phyloP scores from a whole-genome alignment of 139 green algal species.

The Coelastrella sp. region DNA sequence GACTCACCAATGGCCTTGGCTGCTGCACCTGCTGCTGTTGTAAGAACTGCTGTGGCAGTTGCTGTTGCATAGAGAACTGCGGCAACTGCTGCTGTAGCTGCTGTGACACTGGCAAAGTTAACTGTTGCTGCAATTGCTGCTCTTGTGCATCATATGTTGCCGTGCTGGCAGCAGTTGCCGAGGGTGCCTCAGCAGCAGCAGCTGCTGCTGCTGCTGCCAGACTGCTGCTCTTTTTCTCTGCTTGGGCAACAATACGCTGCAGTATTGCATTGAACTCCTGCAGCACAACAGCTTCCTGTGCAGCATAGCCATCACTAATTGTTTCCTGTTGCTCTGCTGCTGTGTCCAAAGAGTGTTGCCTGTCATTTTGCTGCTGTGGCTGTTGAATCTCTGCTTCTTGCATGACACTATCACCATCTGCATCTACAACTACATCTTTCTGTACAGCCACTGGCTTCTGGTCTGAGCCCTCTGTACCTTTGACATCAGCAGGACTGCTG shows the following conservation, averaged over 20 bases:
- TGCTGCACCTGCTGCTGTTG: constrained; percentile 14
- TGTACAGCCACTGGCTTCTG: background rate
- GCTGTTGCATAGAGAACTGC: constrained; percentile 5
- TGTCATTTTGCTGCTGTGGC: background rate
- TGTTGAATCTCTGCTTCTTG: background rate
- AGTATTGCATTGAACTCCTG: constrained; percentile 59
- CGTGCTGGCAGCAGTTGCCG: background rate
- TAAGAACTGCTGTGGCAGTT: background rate
- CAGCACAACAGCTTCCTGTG: constrained; percentile 55
- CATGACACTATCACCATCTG: background rate
- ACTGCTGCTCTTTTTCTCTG: constrained; percentile 47
- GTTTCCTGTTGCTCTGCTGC: background rate
- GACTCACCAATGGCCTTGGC: constrained; percentile 14
- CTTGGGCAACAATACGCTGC: constrained; percentile 47
- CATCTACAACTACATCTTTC: background rate
- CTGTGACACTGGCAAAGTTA: no score
- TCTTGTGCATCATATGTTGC: background rate
- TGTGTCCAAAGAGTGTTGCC: background rate
- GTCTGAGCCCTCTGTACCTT: background rate
- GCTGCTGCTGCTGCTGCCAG: constrained; percentile 20
- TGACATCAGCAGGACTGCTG: background rate
- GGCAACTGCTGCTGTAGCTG: constrained; percentile 17
- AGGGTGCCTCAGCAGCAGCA: background rate
- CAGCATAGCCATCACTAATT: constrained; percentile 8
- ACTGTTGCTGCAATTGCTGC: background rate